A percentile compares a stretch with the other conserved stretches of the same genome.
Conservation (phyloP, 768 basidiomycete genomes). For the Suillus alpinus region DNA sequence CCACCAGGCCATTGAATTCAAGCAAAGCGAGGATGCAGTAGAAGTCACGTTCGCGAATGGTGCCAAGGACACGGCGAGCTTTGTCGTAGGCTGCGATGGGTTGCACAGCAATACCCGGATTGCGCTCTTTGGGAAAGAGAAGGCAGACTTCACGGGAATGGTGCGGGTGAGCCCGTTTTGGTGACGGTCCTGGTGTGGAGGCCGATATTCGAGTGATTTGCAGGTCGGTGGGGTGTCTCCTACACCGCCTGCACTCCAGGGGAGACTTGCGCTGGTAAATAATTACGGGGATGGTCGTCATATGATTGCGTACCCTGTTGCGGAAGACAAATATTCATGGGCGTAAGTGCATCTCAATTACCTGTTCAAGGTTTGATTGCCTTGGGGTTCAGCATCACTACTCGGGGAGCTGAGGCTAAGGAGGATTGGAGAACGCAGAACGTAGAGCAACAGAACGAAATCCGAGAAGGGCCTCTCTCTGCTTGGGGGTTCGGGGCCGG, state of each 20-base stretch:
- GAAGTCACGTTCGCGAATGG: slow-evolving; percentile 36
- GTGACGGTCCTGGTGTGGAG: background rate
- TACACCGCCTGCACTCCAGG: slow-evolving; percentile 14
- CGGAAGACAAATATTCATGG: slow-evolving; percentile 33
- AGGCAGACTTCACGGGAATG: slow-evolving; percentile 35
- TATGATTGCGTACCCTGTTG: slow-evolving; percentile 35
- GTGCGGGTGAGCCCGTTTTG: slow-evolving; percentile 30
- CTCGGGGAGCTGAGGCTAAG: slow-evolving; percentile 32
- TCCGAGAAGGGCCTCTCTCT: slow-evolving; percentile 17
- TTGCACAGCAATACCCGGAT: slow-evolving; percentile 40
- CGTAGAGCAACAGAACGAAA: slow-evolving; percentile 17
- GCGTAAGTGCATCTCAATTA: slow-evolving; percentile 26
- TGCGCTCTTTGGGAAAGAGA: slow-evolving; percentile 36
- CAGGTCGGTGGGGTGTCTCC: slow-evolving; percentile 37
- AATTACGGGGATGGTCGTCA: slow-evolving; percentile 37
- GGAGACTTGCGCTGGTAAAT: slow-evolving; percentile 28
- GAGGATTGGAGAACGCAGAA: slow-evolving; percentile 43
- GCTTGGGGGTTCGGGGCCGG: slow-evolving; percentile 17
- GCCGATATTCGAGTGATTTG: background rate
- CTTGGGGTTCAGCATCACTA: background rate
- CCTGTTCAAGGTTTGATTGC: background rate
- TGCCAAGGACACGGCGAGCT: slow-evolving; percentile 30
- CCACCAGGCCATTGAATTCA: slow-evolving; percentile 29
- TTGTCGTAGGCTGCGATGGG: slow-evolving; percentile 45
- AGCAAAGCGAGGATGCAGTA: slow-evolving; percentile 28